phyloP scores from a whole-genome alignment of 129 eudicot species.

The Chrysanthemum lavandulifolium region DNA sequence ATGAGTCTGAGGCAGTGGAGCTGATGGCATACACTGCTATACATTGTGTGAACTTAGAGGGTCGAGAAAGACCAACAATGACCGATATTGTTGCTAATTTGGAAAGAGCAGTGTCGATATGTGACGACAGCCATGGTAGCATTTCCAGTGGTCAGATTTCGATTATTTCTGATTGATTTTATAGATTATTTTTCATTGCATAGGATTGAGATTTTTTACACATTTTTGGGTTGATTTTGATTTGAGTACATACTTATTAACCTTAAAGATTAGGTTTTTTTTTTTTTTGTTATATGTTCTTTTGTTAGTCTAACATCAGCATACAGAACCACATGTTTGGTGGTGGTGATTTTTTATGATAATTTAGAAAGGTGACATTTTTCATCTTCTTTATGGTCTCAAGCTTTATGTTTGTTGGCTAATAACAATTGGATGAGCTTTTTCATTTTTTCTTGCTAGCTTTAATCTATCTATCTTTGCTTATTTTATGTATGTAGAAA shows the following conservation, averaged over 20 bases:
- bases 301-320: slow-evolving; percentile 26
- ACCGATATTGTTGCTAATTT: slow-evolving; percentile 78
- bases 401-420: not conserved
- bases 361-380: slow-evolving; percentile 8
- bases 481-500: not conserved
- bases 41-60: slow-evolving; percentile 87
- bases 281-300: slow-evolving; percentile 1
- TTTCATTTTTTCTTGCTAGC: not conserved
- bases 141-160: slow-evolving; percentile 78
- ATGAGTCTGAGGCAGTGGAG: slow-evolving; percentile 90
- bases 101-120: slow-evolving; percentile 73
- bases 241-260: slow-evolving; percentile 31
- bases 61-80: slow-evolving; percentile 90
- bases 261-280: slow-evolving; percentile 25
- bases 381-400: not conserved
- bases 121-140: slow-evolving; percentile 81
- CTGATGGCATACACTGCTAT: slow-evolving; percentile 90
- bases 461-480: not conserved
- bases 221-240: slow-evolving; percentile 17
- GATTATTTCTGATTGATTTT: slow-evolving; percentile 60
- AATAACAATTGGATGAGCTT: not conserved
- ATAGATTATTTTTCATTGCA: slow-evolving; percentile 10
- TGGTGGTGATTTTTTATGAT: slow-evolving; percentile 14
- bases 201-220: slow-evolving; percentile 20
- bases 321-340: slow-evolving; percentile 25